Conservation (phyloP, 1,284 basidiomycete genomes). For the Phlebopus sp. region DNA sequence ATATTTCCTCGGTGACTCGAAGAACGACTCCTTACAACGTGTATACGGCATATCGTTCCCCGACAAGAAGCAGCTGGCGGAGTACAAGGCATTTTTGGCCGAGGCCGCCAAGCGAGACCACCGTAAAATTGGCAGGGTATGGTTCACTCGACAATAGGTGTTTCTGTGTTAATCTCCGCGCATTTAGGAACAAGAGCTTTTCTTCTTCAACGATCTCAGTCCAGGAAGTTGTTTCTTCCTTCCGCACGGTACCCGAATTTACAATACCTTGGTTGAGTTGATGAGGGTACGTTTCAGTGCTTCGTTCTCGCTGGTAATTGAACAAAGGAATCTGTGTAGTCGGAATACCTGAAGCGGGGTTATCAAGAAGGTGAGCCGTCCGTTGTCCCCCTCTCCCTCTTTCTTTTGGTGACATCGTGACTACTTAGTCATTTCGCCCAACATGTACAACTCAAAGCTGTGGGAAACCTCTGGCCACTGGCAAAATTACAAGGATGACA, state of each 20-base stretch:
- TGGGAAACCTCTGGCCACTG: constrained; percentile 99
- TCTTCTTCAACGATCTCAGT: constrained; percentile 97
- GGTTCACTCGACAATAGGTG: constrained; percentile 13
- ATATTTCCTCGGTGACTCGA: constrained; percentile 95
- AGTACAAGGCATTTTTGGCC: constrained; percentile 95
- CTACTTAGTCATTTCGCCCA: constrained; percentile 88
- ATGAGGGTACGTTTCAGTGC: constrained; percentile 67
- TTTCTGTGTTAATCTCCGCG: constrained; percentile 9
- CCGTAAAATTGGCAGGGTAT: constrained; percentile 86
- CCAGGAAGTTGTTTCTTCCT: constrained; percentile 97
- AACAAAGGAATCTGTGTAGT: constrained; percentile 36
- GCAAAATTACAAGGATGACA: constrained; percentile 97
- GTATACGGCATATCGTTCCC: constrained; percentile 99
- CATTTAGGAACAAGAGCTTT: constrained; percentile 88
- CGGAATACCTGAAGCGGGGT: constrained; percentile 82
- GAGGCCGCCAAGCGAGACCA: constrained; percentile 99
- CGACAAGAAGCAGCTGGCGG: constrained; percentile 92
- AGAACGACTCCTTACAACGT: constrained; percentile 94
- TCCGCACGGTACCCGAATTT: constrained; percentile 95
- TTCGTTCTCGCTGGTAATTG: background rate
- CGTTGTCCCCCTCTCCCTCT: background rate
- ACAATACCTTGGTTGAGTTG: constrained; percentile 90
- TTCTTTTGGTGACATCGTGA: constrained; percentile 11
- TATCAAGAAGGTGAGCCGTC: constrained; percentile 71
- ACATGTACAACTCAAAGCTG: constrained; percentile 95